These are phyloP conservation scores for Vinca major DNA, from an alignment of 305 asterid species.

Conservation along the genomic window DNA sequence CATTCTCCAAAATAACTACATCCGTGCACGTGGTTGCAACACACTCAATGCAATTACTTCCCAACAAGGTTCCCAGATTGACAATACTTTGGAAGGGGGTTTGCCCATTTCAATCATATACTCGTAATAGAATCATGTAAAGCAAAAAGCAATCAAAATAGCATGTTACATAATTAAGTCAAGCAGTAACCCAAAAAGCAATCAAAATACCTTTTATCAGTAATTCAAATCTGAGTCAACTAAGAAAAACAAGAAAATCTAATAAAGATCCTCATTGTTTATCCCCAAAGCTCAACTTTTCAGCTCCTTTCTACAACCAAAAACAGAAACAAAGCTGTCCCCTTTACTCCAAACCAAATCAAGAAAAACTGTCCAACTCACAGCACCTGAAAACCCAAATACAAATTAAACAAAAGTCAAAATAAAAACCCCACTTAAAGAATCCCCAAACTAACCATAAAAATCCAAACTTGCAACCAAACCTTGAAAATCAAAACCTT, in stretches of 20 bases:
- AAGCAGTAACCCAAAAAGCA: background rate
- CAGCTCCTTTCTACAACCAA: conserved; percentile 13
- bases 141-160: conserved; percentile 3
- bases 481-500: background rate
- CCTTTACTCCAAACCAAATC: conserved; percentile 18
- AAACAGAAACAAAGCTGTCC: conserved; percentile 15
- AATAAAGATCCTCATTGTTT: conserved; percentile 32
- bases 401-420: conserved; percentile 17
- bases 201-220: conserved; percentile 20
- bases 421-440: background rate
- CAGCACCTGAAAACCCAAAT: conserved; percentile 7
- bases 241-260: conserved; percentile 16
- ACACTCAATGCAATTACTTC: background rate
- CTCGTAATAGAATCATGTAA: background rate
- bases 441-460: background rate
- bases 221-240: conserved; percentile 55
- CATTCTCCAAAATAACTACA: background rate
- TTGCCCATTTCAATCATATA: background rate
- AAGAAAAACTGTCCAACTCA: conserved; percentile 12
- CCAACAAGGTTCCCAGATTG: background rate
- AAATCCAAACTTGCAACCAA: background rate
- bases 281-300: conserved; percentile 32
- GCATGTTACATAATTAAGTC: conserved; percentile 1
- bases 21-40: background rate
- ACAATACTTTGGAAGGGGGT: background rate